Conservation (phyloP, 495 filamentous ascomycete species). For the Penicillium cinerascens region DNA sequence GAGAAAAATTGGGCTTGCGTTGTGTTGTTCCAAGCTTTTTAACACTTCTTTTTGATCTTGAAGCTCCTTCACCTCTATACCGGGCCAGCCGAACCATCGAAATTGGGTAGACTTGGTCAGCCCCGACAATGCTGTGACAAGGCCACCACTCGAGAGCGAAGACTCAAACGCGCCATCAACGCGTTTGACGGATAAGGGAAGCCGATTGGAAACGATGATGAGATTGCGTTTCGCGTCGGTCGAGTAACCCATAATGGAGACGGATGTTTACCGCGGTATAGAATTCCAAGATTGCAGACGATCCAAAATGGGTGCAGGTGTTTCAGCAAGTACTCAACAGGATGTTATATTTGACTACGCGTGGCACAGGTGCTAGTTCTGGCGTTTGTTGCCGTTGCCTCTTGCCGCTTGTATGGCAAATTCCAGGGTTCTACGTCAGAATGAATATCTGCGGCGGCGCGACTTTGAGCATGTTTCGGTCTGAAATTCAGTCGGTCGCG, state of each 20-base stretch:
- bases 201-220: slow-evolving; percentile 82
- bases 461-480: not conserved
- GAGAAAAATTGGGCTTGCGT: slow-evolving; percentile 53
- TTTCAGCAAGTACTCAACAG: not conserved
- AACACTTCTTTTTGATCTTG: slow-evolving; percentile 45
- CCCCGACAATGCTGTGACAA: slow-evolving; percentile 82
- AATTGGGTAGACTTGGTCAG: slow-evolving; percentile 82
- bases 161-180: slow-evolving; percentile 70
- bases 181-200: slow-evolving; percentile 83
- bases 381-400: slow-evolving; percentile 6
- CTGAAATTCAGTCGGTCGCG: not conserved
- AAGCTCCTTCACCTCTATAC: slow-evolving; percentile 52
- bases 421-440: slow-evolving; percentile 21
- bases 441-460: slow-evolving; percentile 5
- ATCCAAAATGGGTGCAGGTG: not conserved
- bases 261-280: not conserved
- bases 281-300: not conserved
- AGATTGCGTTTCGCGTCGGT: slow-evolving; percentile 40
- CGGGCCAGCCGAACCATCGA: slow-evolving; percentile 93
- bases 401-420: slow-evolving; percentile 19
- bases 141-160: slow-evolving; percentile 81
- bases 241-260: slow-evolving; percentile 1
- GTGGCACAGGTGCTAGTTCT: not conserved
- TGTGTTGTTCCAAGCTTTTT: slow-evolving; percentile 43
- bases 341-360: not conserved